phyloP scores from a whole-genome alignment of 1,139 yeast genomes.

The Yamadazyma sp. region DNA sequence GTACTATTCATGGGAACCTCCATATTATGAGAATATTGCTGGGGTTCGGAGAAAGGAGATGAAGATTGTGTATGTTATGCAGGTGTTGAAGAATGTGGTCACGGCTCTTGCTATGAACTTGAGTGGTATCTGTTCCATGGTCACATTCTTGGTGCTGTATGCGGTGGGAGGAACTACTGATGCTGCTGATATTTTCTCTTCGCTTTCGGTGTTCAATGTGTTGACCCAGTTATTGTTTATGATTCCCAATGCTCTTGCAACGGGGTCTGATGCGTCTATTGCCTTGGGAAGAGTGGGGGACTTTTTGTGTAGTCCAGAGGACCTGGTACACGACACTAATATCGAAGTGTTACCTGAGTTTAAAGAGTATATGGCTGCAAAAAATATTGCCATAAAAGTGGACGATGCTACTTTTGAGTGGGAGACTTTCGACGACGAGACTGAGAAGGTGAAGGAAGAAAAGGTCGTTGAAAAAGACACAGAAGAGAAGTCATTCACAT shows the following conservation, averaged over 20 bases:
- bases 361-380: constrained; percentile 18
- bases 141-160: constrained; percentile 70
- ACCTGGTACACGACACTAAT: constrained; percentile 21
- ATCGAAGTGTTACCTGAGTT: constrained; percentile 5
- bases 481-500: background rate
- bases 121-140: constrained; percentile 68
- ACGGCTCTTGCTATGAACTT: constrained; percentile 60
- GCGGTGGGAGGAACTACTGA: constrained; percentile 43
- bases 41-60: constrained; percentile 51
- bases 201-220: constrained; percentile 71
- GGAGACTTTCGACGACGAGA: constrained; percentile 37
- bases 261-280: constrained; percentile 67
- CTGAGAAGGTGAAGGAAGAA: background rate
- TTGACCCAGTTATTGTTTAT: constrained; percentile 53
- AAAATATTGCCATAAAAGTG: constrained; percentile 26
- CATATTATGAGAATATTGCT: constrained; percentile 49
- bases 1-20: constrained; percentile 66
- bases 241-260: constrained; percentile 70
- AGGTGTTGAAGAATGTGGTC: constrained; percentile 56
- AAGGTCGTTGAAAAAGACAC: background rate
- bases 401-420: constrained; percentile 31
- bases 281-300: constrained; percentile 62
- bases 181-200: constrained; percentile 77
- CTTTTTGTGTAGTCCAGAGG: constrained; percentile 41
- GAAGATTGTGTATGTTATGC: constrained; percentile 50